These are phyloP conservation scores for Dendrothele bispora DNA, from an alignment of 768 basidiomycete genomes.

Conservation along the genomic window DNA sequence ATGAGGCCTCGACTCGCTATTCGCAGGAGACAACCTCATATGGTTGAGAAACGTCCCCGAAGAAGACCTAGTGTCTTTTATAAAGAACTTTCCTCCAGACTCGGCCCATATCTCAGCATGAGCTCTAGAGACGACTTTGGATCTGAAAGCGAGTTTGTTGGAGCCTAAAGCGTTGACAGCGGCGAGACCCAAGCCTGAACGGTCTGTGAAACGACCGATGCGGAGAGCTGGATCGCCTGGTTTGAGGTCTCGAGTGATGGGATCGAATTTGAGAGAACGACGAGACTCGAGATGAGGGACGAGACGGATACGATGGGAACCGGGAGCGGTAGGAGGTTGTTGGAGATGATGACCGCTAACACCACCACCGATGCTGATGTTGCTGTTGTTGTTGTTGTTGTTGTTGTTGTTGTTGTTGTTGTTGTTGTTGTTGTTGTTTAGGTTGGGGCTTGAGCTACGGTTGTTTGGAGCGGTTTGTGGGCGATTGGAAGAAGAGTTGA, in stretches of 20 bases:
- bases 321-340: neutral
- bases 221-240: slow-evolving; percentile 71
- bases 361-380: too few species aligned
- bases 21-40: slow-evolving; percentile 81
- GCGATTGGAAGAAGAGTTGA: too few species aligned
- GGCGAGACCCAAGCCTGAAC: slow-evolving; percentile 63
- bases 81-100: slow-evolving; percentile 67
- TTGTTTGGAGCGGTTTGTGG: too few species aligned
- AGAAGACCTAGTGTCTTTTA: slow-evolving; percentile 87
- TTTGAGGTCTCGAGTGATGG: slow-evolving; percentile 82
- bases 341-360: slow-evolving; percentile 1
- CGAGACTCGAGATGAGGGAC: slow-evolving; percentile 94
- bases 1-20: slow-evolving; percentile 73
- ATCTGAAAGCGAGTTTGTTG: slow-evolving; percentile 91
- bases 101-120: slow-evolving; percentile 96
- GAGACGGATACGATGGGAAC: slow-evolving; percentile 78
- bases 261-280: slow-evolving; percentile 88
- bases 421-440: too few species aligned
- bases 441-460: too few species aligned
- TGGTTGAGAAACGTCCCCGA: slow-evolving; percentile 97
- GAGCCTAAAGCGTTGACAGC: slow-evolving; percentile 69
- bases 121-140: slow-evolving; percentile 90
- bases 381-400: too few species aligned
- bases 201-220: slow-evolving; percentile 94
- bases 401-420: too few species aligned